Base-by-base conservation (phyloP, 192 early-diverging fungal species). In the Coemansia sp. region DNA sequence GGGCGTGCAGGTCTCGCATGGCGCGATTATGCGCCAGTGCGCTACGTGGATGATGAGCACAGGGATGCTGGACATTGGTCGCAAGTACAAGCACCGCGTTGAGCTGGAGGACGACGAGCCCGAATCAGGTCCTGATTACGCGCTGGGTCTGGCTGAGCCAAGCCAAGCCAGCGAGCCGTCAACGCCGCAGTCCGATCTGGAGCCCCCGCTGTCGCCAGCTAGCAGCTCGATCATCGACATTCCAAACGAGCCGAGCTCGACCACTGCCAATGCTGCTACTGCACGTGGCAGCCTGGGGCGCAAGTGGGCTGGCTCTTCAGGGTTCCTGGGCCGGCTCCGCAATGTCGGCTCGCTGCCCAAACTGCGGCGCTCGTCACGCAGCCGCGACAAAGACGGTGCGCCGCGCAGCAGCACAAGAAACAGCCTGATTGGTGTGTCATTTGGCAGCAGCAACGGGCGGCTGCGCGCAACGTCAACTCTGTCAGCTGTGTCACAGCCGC, bases 1-100 rank as follows among this genome's bases (percentile, higher is more conserved):
- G 73, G 93, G 93, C 38, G 89, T 92, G 19, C 85, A 87, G 38
- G 74, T 94, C 16, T 87, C 88, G 12, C 92, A 94, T 62, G 75
- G 85, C 16, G 85, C 89, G 1, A 85, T 94, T 35, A 86, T 94
- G 71, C 69, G 84, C 41, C 91, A 92, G 59, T 89, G 92, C 54
- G 57, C 66, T 1, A 65, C 48, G 1, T 68, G 75, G 75, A 72
- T 77, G 65, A 64, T 68, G 65, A 72, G 75, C 62, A 72, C 75
- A 1, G 75, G 75, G 10, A 71, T 77, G 69, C 75, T 77, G 3
- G 75, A 71, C 23, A 35, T 77, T 25, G 75, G 75, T 6, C 75
- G 75, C 70, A 77, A 72, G 65, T 71, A 77, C 49, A 67, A 77
- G 70, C 75, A 77, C 49, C 70, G 70, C 1, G 66, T 71, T 2